These are phyloP conservation scores for Besnoitia besnoiti DNA, from an alignment of 169 alveolate species.

Conservation along the genomic window DNA sequence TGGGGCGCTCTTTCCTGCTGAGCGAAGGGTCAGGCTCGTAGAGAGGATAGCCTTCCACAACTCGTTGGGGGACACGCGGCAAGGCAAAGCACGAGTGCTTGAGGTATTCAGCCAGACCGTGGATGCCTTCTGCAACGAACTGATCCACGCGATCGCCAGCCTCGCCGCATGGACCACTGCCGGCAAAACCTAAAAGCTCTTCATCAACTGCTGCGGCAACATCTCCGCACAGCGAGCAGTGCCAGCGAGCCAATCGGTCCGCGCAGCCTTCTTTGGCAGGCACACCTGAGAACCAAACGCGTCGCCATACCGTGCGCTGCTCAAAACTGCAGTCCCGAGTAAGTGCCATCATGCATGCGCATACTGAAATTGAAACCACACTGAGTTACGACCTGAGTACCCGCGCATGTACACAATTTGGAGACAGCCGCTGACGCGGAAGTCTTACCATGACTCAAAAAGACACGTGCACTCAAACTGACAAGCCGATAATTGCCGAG, in stretches of 20 bases:
- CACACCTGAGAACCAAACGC: not conserved
- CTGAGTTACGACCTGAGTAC: too few species aligned
- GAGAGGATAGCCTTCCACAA: conserved; percentile 65
- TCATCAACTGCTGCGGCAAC: conserved; percentile 62
- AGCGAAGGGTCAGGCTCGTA: conserved; percentile 60
- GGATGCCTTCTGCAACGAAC: conserved; percentile 61
- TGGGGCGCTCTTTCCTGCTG: conserved; percentile 62
- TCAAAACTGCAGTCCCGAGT: too few species aligned
- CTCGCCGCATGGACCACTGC: conserved; percentile 47
- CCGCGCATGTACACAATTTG: too few species aligned
- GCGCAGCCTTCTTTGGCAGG: conserved; percentile 28
- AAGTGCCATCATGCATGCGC: too few species aligned
- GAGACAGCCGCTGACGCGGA: too few species aligned
- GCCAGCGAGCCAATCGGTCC: conserved; percentile 62
- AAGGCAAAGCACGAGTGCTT: conserved; percentile 1
- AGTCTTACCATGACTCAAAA: too few species aligned
- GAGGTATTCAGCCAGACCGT: conserved; percentile 30
- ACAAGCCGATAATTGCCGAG: too few species aligned
- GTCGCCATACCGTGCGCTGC: too few species aligned
- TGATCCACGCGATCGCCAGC: conserved; percentile 62
- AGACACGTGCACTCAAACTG: too few species aligned
- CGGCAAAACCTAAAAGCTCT: conserved; percentile 46
- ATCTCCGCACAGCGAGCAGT: conserved; percentile 62
- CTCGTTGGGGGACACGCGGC: conserved; percentile 48
- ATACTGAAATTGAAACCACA: too few species aligned